Conservation (phyloP, 257 asterid genomes). For the Phtheirospermum japonicum region DNA sequence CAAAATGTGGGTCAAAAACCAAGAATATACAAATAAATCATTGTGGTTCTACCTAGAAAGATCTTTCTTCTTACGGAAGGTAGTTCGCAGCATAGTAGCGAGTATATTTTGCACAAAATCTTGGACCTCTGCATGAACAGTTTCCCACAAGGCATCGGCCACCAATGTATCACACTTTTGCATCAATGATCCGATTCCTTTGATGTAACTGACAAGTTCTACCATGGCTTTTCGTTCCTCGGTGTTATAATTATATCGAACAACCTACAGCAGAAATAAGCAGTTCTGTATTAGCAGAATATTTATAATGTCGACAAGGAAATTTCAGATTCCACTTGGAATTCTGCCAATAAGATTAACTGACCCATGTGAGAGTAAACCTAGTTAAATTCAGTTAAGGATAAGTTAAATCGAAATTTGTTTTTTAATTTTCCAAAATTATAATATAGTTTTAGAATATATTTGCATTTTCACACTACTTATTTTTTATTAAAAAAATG, state of each 20-base stretch:
- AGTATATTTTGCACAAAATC: constrained; percentile 95
- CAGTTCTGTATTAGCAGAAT: constrained; percentile 19
- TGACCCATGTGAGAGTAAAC: neutral
- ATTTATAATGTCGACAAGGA: constrained; percentile 6
- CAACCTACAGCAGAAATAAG: constrained; percentile 59
- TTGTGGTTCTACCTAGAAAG: constrained; percentile 64
- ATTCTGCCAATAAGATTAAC: constrained; percentile 1
- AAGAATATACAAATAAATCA: constrained; percentile 12
- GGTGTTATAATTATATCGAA: constrained; percentile 77
- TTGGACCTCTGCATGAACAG: constrained; percentile 98
- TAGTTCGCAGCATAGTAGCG: constrained; percentile 84
- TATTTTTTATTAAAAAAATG: too few species aligned
- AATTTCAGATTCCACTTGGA: constrained; percentile 7
- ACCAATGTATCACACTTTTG: constrained; percentile 91
- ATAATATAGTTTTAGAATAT: too few species aligned
- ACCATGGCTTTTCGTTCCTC: constrained; percentile 93
- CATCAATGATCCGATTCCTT: constrained; percentile 83
- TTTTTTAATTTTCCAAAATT: neutral
- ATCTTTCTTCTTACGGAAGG: constrained; percentile 94
- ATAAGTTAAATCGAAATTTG: too few species aligned
- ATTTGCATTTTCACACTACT: too few species aligned
- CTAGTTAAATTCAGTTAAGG: neutral
- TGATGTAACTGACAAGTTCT: constrained; percentile 92
- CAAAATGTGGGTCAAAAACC: neutral
- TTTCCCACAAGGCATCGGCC: constrained; percentile 99